Percentiles rank a stretch among this genome's conserved stretches.
Evolutionary conservation across 1,139 yeast genomes (phyloP).

Genomic region (Pneumocystis sp.): DNA sequence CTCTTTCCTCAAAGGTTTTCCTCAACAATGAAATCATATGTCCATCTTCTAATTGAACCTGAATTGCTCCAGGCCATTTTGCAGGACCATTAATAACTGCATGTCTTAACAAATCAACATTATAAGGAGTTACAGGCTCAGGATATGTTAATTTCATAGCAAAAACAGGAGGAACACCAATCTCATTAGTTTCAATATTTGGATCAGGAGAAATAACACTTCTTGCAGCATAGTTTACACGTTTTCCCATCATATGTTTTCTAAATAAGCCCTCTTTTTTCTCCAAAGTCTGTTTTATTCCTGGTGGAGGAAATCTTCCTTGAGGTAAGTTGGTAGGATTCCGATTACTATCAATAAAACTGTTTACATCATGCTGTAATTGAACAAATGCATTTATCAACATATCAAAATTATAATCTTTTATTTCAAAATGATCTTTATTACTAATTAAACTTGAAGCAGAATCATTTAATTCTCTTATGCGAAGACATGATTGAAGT

Average conservation of each 20-base stretch:
- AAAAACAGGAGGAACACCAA: slow-evolving; percentile 97
- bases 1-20: slow-evolving; percentile 86
- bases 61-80: slow-evolving; percentile 97
- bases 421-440: slow-evolving; percentile 22
- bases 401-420: slow-evolving; percentile 22
- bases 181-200: slow-evolving; percentile 89
- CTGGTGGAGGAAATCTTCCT: slow-evolving; percentile 71
- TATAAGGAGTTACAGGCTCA: slow-evolving; percentile 93
- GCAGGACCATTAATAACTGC: slow-evolving; percentile 97
- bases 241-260: slow-evolving; percentile 99
- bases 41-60: slow-evolving; percentile 96
- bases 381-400: slow-evolving; percentile 92
- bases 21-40: slow-evolving; percentile 64
- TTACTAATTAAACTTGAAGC: slow-evolving; percentile 13
- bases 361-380: slow-evolving; percentile 87
- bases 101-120: slow-evolving; percentile 76
- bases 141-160: slow-evolving; percentile 93
- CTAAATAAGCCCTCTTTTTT: slow-evolving; percentile 97
- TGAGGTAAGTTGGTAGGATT: slow-evolving; percentile 47
- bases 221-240: slow-evolving; percentile 97
- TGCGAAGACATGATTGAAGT: slow-evolving; percentile 61
- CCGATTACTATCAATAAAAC: slow-evolving; percentile 82
- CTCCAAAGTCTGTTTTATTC: slow-evolving; percentile 93
- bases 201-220: slow-evolving; percentile 99
- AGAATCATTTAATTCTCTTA: slow-evolving; percentile 78